Conservation (phyloP, 1,284 basidiomycete genomes). For the Wolfiporia cocos region DNA sequence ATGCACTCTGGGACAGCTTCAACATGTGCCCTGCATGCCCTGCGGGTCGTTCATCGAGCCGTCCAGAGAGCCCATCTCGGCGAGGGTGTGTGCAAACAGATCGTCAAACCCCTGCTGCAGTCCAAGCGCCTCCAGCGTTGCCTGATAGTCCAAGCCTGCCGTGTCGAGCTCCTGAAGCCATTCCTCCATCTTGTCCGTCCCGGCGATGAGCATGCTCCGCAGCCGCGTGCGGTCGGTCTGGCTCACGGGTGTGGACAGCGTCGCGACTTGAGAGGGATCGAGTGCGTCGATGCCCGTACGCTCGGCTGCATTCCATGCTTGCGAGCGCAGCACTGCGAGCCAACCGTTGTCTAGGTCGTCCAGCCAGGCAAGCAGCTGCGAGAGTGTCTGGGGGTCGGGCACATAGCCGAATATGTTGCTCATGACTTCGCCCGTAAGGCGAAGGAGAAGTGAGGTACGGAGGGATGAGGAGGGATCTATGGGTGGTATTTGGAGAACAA, state of each 20-base stretch:
- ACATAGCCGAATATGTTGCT: slow-evolving; percentile 53
- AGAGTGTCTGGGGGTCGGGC: slow-evolving; percentile 35
- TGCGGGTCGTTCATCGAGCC: slow-evolving; percentile 20
- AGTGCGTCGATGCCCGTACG: slow-evolving; percentile 42
- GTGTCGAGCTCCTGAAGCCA: slow-evolving; percentile 43
- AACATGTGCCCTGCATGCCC: slow-evolving; percentile 24
- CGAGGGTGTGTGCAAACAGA: slow-evolving; percentile 51
- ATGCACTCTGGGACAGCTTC: not conserved
- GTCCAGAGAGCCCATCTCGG: slow-evolving; percentile 41
- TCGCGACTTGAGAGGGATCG: slow-evolving; percentile 26
- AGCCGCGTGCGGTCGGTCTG: slow-evolving; percentile 67
- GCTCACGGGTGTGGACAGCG: slow-evolving; percentile 37
- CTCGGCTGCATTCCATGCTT: slow-evolving; percentile 54
- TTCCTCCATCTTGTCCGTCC: slow-evolving; percentile 55
- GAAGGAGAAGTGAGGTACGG: slow-evolving; percentile 57
- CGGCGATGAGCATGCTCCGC: slow-evolving; percentile 55
- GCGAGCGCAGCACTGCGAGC: slow-evolving; percentile 52
- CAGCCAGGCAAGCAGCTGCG: slow-evolving; percentile 53
- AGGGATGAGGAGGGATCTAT: slow-evolving; percentile 59
- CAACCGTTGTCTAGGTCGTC: slow-evolving; percentile 69
- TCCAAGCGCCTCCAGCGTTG: slow-evolving; percentile 38
- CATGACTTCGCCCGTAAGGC: slow-evolving; percentile 63
- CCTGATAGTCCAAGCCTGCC: slow-evolving; percentile 17
- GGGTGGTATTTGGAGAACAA: slow-evolving; percentile 68
- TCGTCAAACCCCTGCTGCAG: slow-evolving; percentile 57